These are phyloP conservation scores for Oryza glaberrima DNA, from an alignment of 176 grass and related monocot genomes.

Conservation along the genomic window DNA sequence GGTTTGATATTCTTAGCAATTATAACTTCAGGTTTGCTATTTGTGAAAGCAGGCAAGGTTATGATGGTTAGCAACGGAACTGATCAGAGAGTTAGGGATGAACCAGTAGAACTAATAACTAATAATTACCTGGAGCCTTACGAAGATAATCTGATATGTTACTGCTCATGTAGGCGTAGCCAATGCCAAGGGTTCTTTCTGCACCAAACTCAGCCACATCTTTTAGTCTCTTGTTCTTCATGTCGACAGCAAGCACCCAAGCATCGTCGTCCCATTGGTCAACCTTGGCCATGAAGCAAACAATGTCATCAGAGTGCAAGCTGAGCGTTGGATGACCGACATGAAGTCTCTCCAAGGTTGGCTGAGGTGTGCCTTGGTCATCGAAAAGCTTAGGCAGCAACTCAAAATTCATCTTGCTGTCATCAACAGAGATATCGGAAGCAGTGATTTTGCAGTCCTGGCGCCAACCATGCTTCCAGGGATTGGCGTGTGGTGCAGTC, in stretches of 20 bases:
- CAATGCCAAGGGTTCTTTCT: background rate
- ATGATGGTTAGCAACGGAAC: too few relatives aligned
- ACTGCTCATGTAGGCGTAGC: background rate
- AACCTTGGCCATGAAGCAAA: constrained; percentile 18
- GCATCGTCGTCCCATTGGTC: background rate
- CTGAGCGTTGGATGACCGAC: background rate
- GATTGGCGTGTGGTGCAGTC: background rate
- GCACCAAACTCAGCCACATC: constrained; percentile 14
- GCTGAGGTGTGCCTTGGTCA: background rate
- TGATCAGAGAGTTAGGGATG: background rate
- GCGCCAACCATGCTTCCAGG: background rate
- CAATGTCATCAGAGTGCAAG: background rate
- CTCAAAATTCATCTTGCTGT: background rate
- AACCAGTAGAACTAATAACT: background rate
- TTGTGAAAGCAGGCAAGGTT: too few relatives aligned
- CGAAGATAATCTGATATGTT: background rate
- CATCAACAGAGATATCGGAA: too few relatives aligned
- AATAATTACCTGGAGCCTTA: background rate
- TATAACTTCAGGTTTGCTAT: too few relatives aligned
- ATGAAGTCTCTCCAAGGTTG: background rate
- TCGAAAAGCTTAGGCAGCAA: background rate
- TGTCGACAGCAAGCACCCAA: background rate
- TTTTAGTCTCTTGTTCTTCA: background rate
- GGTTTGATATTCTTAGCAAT: background rate
- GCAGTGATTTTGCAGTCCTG: background rate